phyloP scores from a whole-genome alignment of 1,139 yeast species.

The Meyerozyma elateridarum region DNA sequence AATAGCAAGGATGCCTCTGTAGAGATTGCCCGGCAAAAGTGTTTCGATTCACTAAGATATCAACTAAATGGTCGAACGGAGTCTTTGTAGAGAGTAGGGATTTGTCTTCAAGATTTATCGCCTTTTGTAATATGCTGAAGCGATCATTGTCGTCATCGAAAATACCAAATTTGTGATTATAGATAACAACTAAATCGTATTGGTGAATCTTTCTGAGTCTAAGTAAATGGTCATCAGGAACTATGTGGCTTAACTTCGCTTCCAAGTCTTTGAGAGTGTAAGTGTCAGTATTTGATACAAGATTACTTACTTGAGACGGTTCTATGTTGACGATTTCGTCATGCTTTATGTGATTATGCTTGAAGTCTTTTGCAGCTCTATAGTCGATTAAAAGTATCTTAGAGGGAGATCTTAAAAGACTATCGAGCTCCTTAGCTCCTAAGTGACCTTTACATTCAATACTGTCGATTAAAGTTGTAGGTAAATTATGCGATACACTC shows the following conservation, averaged over 20 bases:
- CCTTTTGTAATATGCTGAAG: conserved; percentile 20
- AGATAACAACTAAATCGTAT: conserved; percentile 60
- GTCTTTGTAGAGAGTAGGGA: conserved; percentile 21
- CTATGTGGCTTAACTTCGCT: conserved; percentile 45
- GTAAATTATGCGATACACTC: background rate
- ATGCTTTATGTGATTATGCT: conserved; percentile 54
- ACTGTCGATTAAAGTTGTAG: conserved; percentile 6
- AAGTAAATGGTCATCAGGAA: conserved; percentile 50
- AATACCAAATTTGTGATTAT: conserved; percentile 42
- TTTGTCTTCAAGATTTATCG: conserved; percentile 17
- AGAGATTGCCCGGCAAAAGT: conserved; percentile 33
- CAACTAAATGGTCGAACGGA: conserved; percentile 49
- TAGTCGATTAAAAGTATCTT: conserved; percentile 45
- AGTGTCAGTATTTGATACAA: conserved; percentile 9
- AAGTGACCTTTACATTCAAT: conserved; percentile 23
- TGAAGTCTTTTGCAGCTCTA: conserved; percentile 54
- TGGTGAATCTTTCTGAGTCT: conserved; percentile 47
- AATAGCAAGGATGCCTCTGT: conserved; percentile 30
- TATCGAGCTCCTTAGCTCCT: conserved; percentile 21
- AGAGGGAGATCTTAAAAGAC: conserved; percentile 33
- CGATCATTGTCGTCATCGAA: conserved; percentile 20
- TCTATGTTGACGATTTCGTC: conserved; percentile 63
- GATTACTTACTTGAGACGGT: conserved; percentile 43
- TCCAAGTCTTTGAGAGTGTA: conserved; percentile 58
- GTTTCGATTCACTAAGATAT: conserved; percentile 42